Base-by-base conservation (phyloP, 352 stramenopile genomes). In the Phytophthora citricola region DNA sequence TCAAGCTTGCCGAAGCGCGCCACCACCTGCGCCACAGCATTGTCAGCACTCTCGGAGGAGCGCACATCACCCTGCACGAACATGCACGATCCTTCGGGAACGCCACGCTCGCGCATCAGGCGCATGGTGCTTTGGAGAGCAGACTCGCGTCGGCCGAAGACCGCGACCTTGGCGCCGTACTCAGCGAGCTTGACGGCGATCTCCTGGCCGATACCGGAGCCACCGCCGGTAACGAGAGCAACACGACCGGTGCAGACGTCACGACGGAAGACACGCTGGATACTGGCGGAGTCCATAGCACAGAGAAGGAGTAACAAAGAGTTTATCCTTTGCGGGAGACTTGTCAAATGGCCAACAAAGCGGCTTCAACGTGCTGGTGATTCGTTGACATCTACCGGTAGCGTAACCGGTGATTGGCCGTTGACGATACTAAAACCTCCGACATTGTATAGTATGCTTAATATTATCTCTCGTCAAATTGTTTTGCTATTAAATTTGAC, bases 141-240 rank as follows among this genome's bases (percentile, higher is more conserved):
- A 12, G 64, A 69, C 61, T 94, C 79, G 32, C 97, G 89, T n/a
- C 95, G 85, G 3, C 95, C 95, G 79, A 99, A 98, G 64, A 99
- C 86, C 6, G 94, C 92, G 15, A 97, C 91, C 50, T 90, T 91
- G 63, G 87, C 94, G 45, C 97, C 97, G 65, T 98, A 97, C 38
- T 94, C 74, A 17, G 96, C 85, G 20, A 98, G 69, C 61, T 96
- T 92, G 58, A 95, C 75, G 10, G 92, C 92, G 56, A 98, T 97
- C 76, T 98, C 94, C 71, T 97, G 98, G 38, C 96, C 94, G 60
- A 99, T 94, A 71, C 94, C 96, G 15, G 93, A 98, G 36, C 94
- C 95, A 15, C 96, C 96, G 47, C 96, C 96, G 1, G 96, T 99
- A 6, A 98, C 79, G 29, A 98, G 79, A 45, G 89, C 95, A 43